Base-by-base conservation (phyloP, 345 rosid species). In the Arabidopsis arenosa region DNA sequence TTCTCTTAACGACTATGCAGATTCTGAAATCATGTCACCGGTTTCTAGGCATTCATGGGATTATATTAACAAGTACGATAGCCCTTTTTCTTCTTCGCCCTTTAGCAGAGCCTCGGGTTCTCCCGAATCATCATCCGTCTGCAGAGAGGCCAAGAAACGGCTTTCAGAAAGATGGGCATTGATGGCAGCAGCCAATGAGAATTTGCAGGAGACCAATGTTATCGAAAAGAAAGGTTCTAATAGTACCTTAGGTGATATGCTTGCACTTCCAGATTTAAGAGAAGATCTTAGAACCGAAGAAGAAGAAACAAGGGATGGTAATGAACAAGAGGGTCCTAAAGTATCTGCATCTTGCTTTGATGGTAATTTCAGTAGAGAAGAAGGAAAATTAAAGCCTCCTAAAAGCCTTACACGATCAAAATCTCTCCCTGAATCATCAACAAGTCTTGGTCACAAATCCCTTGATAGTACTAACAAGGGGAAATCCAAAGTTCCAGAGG, bases 151-250 rank as follows among this genome's bases (percentile, higher is more conserved):
- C 30, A 85, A 81, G 76, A 85, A 81, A 72, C 80, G 86, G 48
- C 86, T 85, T 56, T 92, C 97, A 17, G 99, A 95, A 83, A 89
- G 99, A 84, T 95, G 99, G 99, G 93, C 98, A 64, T 80, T 90
- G 83, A 85, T 90, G 93, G 78, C 78, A 47, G 78, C 74, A 40
- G 84, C 87, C 30, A 83, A 66, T 80, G 92, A 83, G 67, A 84
- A 58, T 81, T 77, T 75, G 51, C 88, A 76, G 59, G 93, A 86
- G 61, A 84, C 72, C 37, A 82, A 83, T 72, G 81, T 72, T 56
- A 66, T 78, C 39, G 59, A 80, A 75, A 61, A 78, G 74, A 72
- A 83, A 74, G 84, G 87, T 76, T 85, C 88, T 11, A 85, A 83
- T 61, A 87, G 86, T 68, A 89, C 99, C 5, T 79, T 92, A 81